Conservation (phyloP, 2,329 filamentous ascomycete genomes). For the Ophiocordyceps robertsii region DNA sequence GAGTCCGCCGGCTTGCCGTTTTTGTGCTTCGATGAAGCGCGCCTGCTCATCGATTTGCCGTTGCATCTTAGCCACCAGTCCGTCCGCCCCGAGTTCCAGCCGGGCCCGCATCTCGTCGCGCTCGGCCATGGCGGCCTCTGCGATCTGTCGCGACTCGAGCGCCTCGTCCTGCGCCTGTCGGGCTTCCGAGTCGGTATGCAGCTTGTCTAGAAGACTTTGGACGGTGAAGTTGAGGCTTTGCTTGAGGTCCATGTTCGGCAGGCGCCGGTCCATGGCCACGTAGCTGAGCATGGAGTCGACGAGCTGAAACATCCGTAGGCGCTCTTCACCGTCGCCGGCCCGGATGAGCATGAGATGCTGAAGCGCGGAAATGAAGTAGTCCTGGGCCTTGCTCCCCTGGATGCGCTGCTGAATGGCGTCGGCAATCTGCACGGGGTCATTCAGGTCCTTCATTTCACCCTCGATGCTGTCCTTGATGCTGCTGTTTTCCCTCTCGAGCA, state of each 20-base stretch:
- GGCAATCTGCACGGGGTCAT: conserved; percentile 82
- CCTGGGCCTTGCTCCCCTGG: conserved; percentile 70
- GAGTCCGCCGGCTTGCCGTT: conserved; percentile 71
- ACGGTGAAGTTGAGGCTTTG: conserved; percentile 97
- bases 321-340: conserved; percentile 83
- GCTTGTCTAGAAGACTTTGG: conserved; percentile 83
- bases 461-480: conserved; percentile 83
- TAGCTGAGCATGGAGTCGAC: conserved; percentile 99
- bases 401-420: conserved; percentile 85
- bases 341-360: conserved; percentile 90
- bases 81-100: conserved; percentile 83
- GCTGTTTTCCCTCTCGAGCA: conserved; percentile 80
- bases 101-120: conserved; percentile 86
- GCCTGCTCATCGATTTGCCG: conserved; percentile 88
- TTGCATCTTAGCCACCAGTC: conserved; percentile 82
- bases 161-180: conserved; percentile 86
- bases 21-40: conserved; percentile 79
- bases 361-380: conserved; percentile 91
- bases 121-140: conserved; percentile 90
- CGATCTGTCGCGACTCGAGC: conserved; percentile 78
- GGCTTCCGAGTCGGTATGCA: conserved; percentile 93
- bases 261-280: conserved; percentile 89
- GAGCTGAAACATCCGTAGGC: conserved; percentile 89
- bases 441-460: conserved; percentile 80
- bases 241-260: conserved; percentile 96